phyloP scores from a whole-genome alignment of 352 stramenopile species.

The Phytophthora hibernalis region DNA sequence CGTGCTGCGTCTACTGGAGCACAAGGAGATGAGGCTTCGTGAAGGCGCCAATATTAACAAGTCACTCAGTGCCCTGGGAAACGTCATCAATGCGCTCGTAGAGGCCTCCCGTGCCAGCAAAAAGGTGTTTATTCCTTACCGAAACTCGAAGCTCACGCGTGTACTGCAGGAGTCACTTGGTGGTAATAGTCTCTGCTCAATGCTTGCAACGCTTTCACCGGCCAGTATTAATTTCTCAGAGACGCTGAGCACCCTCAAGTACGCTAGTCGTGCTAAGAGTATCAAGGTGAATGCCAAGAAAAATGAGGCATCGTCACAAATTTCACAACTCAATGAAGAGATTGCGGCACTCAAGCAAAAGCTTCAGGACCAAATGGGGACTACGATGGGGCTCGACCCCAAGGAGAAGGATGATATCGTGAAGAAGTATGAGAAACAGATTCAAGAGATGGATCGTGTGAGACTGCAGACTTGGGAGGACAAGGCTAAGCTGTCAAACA shows the following conservation, averaged over 20 bases:
- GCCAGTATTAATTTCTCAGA: slow-evolving; percentile 96
- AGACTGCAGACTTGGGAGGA: slow-evolving; percentile 90
- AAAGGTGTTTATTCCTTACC: slow-evolving; percentile 93
- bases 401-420: slow-evolving; percentile 91
- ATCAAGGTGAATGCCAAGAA: slow-evolving; percentile 95
- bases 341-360: slow-evolving; percentile 90
- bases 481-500: slow-evolving; percentile 89
- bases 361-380: slow-evolving; percentile 75
- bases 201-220: slow-evolving; percentile 95
- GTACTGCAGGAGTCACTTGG: slow-evolving; percentile 93
- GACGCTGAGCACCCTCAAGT: slow-evolving; percentile 96
- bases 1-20: slow-evolving; percentile 92
- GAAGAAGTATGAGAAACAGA: slow-evolving; percentile 88
- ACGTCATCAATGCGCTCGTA: slow-evolving; percentile 94
- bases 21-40: slow-evolving; percentile 89
- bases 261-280: slow-evolving; percentile 94
- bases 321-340: slow-evolving; percentile 91
- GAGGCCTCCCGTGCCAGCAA: slow-evolving; percentile 82
- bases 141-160: slow-evolving; percentile 95
- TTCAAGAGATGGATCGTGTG: slow-evolving; percentile 90
- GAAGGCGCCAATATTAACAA: slow-evolving; percentile 97
- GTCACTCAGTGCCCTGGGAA: slow-evolving; percentile 91
- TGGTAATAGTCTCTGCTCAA: slow-evolving; percentile 95
- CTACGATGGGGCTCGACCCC: slow-evolving; percentile 70
- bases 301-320: slow-evolving; percentile 93